A percentile compares a stretch with the other conserved stretches of the same genome.
These are phyloP conservation scores for Hypoxylon rickii DNA, from an alignment of 495 filamentous ascomycete species.

Conservation along the genomic window DNA sequence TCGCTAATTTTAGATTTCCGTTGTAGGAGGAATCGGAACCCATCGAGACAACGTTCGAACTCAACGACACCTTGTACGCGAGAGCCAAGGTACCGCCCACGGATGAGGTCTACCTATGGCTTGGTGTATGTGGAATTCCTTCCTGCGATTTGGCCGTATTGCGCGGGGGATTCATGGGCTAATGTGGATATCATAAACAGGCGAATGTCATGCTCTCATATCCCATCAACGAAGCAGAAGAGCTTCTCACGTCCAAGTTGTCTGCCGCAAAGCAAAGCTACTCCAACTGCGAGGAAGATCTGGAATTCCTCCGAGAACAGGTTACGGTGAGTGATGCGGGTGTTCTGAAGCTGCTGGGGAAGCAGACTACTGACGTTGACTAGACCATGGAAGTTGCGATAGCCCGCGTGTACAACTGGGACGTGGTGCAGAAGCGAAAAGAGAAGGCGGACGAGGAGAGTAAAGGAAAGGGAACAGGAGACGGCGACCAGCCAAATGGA, in stretches of 20 bases:
- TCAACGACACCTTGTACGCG: conserved; percentile 95
- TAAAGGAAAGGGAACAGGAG: conserved; percentile 43
- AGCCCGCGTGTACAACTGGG: conserved; percentile 98
- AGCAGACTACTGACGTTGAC: conserved; percentile 31
- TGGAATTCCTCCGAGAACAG: conserved; percentile 95
- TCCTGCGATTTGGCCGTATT: neutral
- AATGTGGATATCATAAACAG: conserved; percentile 42
- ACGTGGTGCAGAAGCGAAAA: conserved; percentile 90
- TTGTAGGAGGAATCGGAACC: conserved; percentile 57
- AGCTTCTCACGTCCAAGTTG: conserved; percentile 77
- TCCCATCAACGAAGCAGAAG: conserved; percentile 82
- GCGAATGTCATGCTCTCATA: conserved; percentile 99
- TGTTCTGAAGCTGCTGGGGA: neutral
- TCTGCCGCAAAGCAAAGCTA: conserved; percentile 77
- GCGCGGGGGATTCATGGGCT: neutral
- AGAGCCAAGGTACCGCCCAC: conserved; percentile 80
- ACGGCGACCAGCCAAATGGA: conserved; percentile 39
- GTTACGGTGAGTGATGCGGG: conserved; percentile 72
- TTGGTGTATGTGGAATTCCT: conserved; percentile 63
- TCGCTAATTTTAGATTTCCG: conserved; percentile 8
- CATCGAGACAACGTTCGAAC: conserved; percentile 89
- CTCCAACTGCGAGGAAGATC: conserved; percentile 88
- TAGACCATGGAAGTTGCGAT: conserved; percentile 96
- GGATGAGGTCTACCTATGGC: conserved; percentile 95
- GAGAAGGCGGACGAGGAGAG: conserved; percentile 72